phyloP scores from a whole-genome alignment of 192 early-diverging fungal genomes.

The Umbelopsis ramanniana region DNA sequence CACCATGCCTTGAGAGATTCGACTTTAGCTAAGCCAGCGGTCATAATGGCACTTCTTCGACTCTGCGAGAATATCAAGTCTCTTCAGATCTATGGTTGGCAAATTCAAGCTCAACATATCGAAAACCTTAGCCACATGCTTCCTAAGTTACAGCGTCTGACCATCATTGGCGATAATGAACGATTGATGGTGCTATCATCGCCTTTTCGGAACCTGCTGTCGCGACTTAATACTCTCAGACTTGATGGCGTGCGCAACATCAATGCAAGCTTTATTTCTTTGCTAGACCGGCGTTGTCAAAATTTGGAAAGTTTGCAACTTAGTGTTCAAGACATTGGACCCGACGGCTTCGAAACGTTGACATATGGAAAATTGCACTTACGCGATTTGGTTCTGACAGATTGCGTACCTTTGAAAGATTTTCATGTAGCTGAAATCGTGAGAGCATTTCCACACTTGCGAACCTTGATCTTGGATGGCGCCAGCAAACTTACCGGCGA shows the following conservation, averaged over 20 bases:
- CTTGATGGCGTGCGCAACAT: constrained; percentile 1
- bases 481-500: constrained; percentile 9
- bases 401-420: neutral
- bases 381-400: neutral
- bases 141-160: constrained; percentile 13
- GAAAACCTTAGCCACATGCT: constrained; percentile 13
- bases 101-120: constrained; percentile 29
- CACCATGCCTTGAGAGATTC: constrained; percentile 12
- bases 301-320: neutral
- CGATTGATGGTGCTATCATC: neutral
- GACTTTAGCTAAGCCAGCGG: constrained; percentile 26
- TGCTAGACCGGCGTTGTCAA: neutral
- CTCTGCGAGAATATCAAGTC: constrained; percentile 39
- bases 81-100: constrained; percentile 45
- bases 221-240: neutral
- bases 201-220: neutral
- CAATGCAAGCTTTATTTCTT: neutral
- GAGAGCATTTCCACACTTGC: neutral
- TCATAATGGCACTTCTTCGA: constrained; percentile 24
- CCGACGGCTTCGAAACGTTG: neutral
- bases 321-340: constrained; percentile 3
- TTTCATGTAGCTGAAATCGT: neutral
- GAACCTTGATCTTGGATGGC: neutral
- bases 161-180: constrained; percentile 32
- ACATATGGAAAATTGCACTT: neutral